Evolutionary conservation across 352 stramenopile genomes (phyloP).

Genomic region (Pythium utonaiense): DNA sequence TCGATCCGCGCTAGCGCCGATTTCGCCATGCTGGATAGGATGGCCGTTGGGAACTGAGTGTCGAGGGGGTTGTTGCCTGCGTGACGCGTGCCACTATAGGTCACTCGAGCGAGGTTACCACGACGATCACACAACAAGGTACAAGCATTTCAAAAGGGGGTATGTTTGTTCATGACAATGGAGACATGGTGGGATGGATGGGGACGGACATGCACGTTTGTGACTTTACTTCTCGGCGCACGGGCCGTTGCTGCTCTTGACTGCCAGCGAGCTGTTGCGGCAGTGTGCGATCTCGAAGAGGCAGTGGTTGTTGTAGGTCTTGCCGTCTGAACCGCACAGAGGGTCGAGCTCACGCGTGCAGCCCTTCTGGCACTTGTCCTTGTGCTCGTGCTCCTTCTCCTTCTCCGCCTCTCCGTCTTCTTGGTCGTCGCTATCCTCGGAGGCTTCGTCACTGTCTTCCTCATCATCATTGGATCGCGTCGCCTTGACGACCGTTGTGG

Average conservation of each 20-base stretch:
- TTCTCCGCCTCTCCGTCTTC: neutral
- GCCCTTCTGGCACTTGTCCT: slow-evolving; percentile 18
- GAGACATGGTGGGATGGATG: too few relatives aligned
- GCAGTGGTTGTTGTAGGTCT: slow-evolving; percentile 31
- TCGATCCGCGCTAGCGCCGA: slow-evolving; percentile 33
- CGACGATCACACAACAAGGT: neutral
- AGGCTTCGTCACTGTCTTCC: slow-evolving; percentile 12
- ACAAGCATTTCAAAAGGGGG: too few relatives aligned
- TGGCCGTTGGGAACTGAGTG: too few relatives aligned
- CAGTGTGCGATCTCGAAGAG: slow-evolving; percentile 24
- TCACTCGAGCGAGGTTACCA: neutral
- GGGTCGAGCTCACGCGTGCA: slow-evolving; percentile 16
- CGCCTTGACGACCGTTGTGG: too few relatives aligned
- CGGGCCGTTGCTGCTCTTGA: slow-evolving; percentile 6
- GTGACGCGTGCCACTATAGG: neutral
- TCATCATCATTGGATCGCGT: slow-evolving; percentile 2
- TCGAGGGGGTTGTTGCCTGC: neutral
- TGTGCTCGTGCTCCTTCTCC: neutral
- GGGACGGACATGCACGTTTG: neutral
- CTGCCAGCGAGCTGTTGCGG: slow-evolving; percentile 6
- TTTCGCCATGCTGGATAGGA: neutral
- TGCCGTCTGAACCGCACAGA: slow-evolving; percentile 24
- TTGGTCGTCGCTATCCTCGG: neutral
- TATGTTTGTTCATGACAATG: too few relatives aligned
- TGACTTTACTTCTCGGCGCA: slow-evolving; percentile 7